Percentiles rank a stretch among this genome's conserved stretches.
These are phyloP conservation scores for Colletotrichum tanaceti DNA, from an alignment of 2,329 filamentous ascomycete species.

Conservation along the genomic window DNA sequence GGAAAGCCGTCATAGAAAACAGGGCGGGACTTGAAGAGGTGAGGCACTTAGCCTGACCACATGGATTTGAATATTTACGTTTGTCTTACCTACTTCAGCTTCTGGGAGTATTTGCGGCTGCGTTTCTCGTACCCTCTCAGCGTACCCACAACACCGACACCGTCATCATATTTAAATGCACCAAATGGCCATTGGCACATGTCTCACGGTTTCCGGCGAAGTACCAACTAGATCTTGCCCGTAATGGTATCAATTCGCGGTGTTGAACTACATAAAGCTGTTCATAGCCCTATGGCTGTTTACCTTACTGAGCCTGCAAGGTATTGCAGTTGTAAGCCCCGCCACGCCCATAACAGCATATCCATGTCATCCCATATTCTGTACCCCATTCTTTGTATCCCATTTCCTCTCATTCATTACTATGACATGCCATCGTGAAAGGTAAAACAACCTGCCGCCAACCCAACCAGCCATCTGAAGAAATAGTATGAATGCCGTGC, in stretches of 20 bases:
- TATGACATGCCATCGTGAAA: conserved; percentile 34
- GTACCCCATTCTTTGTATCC: neutral
- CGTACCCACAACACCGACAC: too few species aligned
- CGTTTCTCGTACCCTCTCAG: neutral
- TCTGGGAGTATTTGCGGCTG: neutral
- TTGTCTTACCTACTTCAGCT: neutral
- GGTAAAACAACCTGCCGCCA: conserved; percentile 29
- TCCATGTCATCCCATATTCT: conserved; percentile 29
- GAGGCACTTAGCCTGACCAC: conserved; percentile 8
- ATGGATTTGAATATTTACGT: conserved; percentile 17
- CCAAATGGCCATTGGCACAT: neutral
- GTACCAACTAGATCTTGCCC: neutral
- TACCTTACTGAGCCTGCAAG: conserved; percentile 1
- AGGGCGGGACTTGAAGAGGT: conserved; percentile 23
- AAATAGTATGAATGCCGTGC: conserved; percentile 7
- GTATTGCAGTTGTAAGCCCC: conserved; percentile 1
- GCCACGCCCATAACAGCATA: conserved; percentile 29
- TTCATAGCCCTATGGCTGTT: conserved; percentile 4
- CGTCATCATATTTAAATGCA: too few species aligned
- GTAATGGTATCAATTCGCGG: conserved; percentile 20
- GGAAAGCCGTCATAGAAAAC: conserved; percentile 21
- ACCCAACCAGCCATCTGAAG: conserved; percentile 6
- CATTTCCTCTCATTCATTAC: conserved; percentile 32
- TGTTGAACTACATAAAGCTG: conserved; percentile 12
- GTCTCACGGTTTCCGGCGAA: too few species aligned